phyloP scores from a whole-genome alignment of 2,329 filamentous ascomycete genomes.

The Aspergillus cejpii region DNA sequence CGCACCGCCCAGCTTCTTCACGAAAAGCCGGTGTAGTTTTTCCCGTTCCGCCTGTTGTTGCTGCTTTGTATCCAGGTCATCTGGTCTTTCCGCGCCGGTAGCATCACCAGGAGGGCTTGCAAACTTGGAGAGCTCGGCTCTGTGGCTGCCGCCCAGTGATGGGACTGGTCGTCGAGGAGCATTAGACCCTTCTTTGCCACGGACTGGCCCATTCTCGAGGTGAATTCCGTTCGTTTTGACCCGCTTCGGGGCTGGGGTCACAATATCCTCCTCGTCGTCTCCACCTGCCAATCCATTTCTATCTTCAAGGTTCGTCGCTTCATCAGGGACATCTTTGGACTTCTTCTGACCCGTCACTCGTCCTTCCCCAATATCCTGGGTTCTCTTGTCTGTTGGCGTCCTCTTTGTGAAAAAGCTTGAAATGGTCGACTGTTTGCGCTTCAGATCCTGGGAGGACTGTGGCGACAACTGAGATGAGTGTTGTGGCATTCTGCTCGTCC shows the following conservation, averaged over 20 bases:
- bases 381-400: conserved; percentile 20
- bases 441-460: conserved; percentile 28
- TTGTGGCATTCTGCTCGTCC: conserved; percentile 25
- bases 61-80: conserved; percentile 45
- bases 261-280: conserved; percentile 28
- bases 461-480: conserved; percentile 31
- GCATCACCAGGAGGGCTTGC: conserved; percentile 44
- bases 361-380: conserved; percentile 8
- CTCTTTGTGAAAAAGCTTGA: conserved; percentile 76
- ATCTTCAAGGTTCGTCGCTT: neutral
- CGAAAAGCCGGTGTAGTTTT: conserved; percentile 73
- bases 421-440: conserved; percentile 60
- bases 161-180: conserved; percentile 16
- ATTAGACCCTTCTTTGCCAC: conserved; percentile 2
- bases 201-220: conserved; percentile 3
- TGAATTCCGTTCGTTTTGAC: conserved; percentile 25
- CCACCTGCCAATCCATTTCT: neutral
- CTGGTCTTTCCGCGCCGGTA: conserved; percentile 28
- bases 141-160: conserved; percentile 37
- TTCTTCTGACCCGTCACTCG: conserved; percentile 3
- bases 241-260: conserved; percentile 39
- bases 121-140: conserved; percentile 56
- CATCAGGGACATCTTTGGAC: conserved; percentile 4
- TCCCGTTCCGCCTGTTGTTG: conserved; percentile 56
- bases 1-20: conserved; percentile 80